A percentile compares a stretch with the other conserved stretches of the same genome.
Evolutionary conservation across 2,329 filamentous ascomycete species (phyloP).

Genomic region (Metarhizium humberi): DNA sequence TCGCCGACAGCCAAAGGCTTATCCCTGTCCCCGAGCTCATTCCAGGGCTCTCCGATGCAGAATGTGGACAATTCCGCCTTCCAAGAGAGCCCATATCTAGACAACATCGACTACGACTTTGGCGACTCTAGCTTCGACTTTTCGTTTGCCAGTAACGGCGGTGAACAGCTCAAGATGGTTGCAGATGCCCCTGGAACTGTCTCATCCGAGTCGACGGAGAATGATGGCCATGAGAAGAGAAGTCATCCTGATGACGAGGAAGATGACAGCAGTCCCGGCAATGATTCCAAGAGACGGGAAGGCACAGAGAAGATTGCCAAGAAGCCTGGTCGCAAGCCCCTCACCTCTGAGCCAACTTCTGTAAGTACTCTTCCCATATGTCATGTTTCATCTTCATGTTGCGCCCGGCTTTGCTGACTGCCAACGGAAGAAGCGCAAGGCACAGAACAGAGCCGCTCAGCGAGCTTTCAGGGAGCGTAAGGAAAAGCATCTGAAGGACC

Average conservation of each 20-base stretch:
- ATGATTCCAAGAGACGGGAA: conserved; percentile 63
- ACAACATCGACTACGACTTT: conserved; percentile 66
- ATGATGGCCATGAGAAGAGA: conserved; percentile 54
- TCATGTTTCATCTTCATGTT: background rate
- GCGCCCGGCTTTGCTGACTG: conserved; percentile 6
- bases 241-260: conserved; percentile 63
- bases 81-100: conserved; percentile 73
- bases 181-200: conserved; percentile 54
- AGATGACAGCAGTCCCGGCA: conserved; percentile 42
- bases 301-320: conserved; percentile 79
- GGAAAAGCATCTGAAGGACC: conserved; percentile 79
- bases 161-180: conserved; percentile 58
- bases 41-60: conserved; percentile 40
- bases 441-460: conserved; percentile 88
- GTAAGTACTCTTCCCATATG: conserved; percentile 48
- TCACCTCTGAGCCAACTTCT: conserved; percentile 91
- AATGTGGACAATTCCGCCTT: conserved; percentile 32
- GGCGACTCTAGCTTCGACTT: conserved; percentile 74
- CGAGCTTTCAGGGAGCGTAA: conserved; percentile 91
- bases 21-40: conserved; percentile 37
- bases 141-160: conserved; percentile 27
- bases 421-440: conserved; percentile 71
- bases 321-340: conserved; percentile 92
- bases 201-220: conserved; percentile 51
- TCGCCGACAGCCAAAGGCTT: conserved; percentile 26